phyloP scores from a whole-genome alignment of 352 stramenopile genomes.

The Pythium plurisporium region DNA sequence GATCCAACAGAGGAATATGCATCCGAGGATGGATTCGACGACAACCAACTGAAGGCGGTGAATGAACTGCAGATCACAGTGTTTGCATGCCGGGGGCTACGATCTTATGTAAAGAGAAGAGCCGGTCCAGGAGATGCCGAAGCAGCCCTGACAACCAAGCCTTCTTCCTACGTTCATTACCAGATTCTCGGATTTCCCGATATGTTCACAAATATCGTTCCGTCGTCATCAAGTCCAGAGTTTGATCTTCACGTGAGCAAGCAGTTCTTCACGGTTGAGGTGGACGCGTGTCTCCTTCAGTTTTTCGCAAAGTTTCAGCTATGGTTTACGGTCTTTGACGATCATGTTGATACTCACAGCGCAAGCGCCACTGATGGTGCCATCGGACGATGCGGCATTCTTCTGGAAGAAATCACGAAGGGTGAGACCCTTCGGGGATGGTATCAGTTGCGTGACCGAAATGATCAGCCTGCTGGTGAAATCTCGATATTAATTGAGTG shows the following conservation, averaged over 20 bases:
- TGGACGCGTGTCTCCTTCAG: slow-evolving; percentile 70
- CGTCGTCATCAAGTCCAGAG: slow-evolving; percentile 52
- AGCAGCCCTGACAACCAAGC: slow-evolving; percentile 25
- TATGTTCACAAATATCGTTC: slow-evolving; percentile 84
- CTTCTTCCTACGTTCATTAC: slow-evolving; percentile 87
- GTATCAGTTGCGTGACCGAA: slow-evolving; percentile 62
- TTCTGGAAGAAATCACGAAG: slow-evolving; percentile 58
- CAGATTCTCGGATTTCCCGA: slow-evolving; percentile 88
- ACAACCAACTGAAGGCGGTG: slow-evolving; percentile 17
- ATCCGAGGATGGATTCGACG: slow-evolving; percentile 21
- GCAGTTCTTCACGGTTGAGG: slow-evolving; percentile 61
- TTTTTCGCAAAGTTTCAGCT: slow-evolving; percentile 83
- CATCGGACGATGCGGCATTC: slow-evolving; percentile 70
- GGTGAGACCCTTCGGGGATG: slow-evolving; percentile 68
- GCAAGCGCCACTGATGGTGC: slow-evolving; percentile 43
- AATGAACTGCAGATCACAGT: slow-evolving; percentile 74
- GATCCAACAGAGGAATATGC: slow-evolving; percentile 17
- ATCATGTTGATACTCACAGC: slow-evolving; percentile 41
- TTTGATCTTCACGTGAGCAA: slow-evolving; percentile 66
- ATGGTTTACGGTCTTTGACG: slow-evolving; percentile 85
- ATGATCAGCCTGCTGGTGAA: slow-evolving; percentile 51
- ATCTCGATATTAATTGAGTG: slow-evolving; percentile 73
- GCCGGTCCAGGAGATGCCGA: not conserved
- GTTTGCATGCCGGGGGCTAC: slow-evolving; percentile 57
- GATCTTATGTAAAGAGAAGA: slow-evolving; percentile 41